Base-by-base conservation (phyloP, 2,329 filamentous ascomycete genomes). In the Albophoma yamanashiensis region DNA sequence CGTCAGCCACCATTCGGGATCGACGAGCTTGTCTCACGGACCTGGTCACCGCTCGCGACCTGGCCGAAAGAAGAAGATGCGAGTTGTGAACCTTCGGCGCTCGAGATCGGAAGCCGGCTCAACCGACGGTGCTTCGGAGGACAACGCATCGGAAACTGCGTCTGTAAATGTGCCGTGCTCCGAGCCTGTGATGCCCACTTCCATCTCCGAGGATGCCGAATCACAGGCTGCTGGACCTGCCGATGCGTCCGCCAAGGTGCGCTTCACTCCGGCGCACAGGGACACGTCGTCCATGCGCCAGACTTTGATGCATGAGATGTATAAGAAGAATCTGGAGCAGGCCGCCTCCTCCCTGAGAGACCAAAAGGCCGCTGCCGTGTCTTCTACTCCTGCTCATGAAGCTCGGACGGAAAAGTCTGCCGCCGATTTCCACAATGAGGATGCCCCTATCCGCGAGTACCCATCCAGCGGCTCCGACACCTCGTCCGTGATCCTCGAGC, bases 81-180 rank as follows among this genome's bases (percentile, higher is more conserved):
- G 91, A 25, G 87, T 95, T 17, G 89, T 95, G 62, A 91, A 95
- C 68, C 78, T 95, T 17, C 82, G 91, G n/a, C 85, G 82, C 62
- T 78, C 82, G 63, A 83, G 82, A 67, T 76, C 78, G 4, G 79
- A 81, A 61, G 72, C 78, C 36, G 83, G 79, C 43, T 82, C 83
- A 15, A 77, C 78, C 14, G 78, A 78, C 27, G 81, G 79, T 31
- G 75, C 72, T 14, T 77, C 74, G 20, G 78, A 79, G 27, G 72
- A 74, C 31, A 72, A 75, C 25, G 84, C 83, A 6, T 84, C 83
- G 7, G 84, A 83, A 36, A 75, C 76, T 0, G 76, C 76, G 31
- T 87, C 84, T 20, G 75, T 85, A 31, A 77, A 80, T 14, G 78
- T 81, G 1, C 85, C 86, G 8, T 77, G 81, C 53, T 89, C 87